Conservation (phyloP, 2,329 filamentous ascomycete species). For the Dactylellina parvicollis region DNA sequence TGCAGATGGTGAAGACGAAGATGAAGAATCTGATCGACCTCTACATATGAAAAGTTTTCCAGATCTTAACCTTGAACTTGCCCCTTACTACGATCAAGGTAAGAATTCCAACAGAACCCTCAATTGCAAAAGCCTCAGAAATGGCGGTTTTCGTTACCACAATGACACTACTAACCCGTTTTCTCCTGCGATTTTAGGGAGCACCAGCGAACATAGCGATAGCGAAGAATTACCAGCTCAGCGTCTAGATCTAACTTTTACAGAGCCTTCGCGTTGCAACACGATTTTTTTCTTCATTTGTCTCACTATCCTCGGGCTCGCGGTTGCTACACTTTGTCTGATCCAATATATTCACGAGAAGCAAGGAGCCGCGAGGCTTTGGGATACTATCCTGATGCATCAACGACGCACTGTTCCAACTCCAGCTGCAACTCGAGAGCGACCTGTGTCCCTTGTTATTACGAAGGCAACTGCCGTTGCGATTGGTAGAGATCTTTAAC, state of each 20-base stretch:
- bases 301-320: not conserved
- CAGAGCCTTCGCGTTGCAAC: not conserved
- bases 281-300: not conserved
- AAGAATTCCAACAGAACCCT: too few species aligned
- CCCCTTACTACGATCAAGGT: too few species aligned
- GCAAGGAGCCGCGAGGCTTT: constrained; percentile 7
- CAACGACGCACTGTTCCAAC: not conserved
- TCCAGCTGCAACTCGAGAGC: not conserved
- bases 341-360: constrained; percentile 20
- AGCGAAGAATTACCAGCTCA: not conserved
- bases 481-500: not conserved
- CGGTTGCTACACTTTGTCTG: not conserved
- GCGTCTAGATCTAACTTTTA: not conserved
- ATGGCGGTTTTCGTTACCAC: too few species aligned
- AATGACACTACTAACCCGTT: too few species aligned
- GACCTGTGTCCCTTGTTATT: not conserved
- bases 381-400: constrained; percentile 19
- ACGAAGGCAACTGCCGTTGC: constrained; percentile 14
- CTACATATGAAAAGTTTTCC: constrained; percentile 23
- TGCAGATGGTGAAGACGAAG: too few species aligned
- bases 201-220: not conserved
- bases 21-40: not conserved
- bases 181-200: too few species aligned
- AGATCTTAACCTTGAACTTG: constrained; percentile 31
- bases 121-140: too few species aligned